Percentiles rank a stretch among this genome's conserved stretches.
Conservation (phyloP, 2,329 filamentous ascomycete genomes). For the Alternaria ethzedia region DNA sequence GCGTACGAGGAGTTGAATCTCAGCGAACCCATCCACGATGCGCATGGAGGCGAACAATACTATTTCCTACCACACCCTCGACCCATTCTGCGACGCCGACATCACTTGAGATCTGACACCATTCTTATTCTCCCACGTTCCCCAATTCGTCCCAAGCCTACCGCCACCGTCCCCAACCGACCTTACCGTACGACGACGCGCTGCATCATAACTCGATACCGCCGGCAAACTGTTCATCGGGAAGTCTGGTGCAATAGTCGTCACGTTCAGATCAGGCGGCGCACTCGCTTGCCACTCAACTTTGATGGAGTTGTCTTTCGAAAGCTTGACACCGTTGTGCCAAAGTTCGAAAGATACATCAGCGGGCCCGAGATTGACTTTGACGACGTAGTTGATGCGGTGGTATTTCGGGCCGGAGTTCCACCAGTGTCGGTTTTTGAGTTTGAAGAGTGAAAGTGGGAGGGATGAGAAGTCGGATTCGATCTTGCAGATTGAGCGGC, state of each 20-base stretch:
- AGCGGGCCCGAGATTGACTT: conserved; percentile 26
- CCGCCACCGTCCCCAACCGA: not conserved
- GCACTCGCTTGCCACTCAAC: conserved; percentile 27
- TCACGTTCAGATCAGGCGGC: conserved; percentile 6
- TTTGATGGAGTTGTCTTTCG: conserved; percentile 27
- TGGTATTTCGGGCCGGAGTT: conserved; percentile 25
- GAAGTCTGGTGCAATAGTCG: not conserved
- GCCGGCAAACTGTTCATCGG: conserved; percentile 8
- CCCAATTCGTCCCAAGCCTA: not conserved
- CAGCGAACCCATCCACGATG: not conserved
- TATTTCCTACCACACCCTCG: not conserved
- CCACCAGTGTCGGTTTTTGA: conserved; percentile 32
- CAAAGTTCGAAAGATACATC: conserved; percentile 30
- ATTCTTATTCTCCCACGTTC: not conserved
- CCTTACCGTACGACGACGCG: not conserved
- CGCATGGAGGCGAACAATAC: not conserved
- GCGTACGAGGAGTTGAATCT: not conserved
- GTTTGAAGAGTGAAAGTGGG: conserved; percentile 23
- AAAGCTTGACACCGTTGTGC: conserved; percentile 28
- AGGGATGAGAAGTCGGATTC: conserved; percentile 25
- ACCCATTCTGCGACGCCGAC: not conserved
- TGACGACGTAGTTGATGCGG: conserved; percentile 24
- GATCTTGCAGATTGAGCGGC: conserved; percentile 24
- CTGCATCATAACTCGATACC: not conserved
- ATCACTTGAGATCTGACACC: not conserved